A percentile compares a stretch with the other conserved stretches of the same genome.
Conservation (phyloP, 768 basidiomycete genomes). For the Gyrodon lividus region DNA sequence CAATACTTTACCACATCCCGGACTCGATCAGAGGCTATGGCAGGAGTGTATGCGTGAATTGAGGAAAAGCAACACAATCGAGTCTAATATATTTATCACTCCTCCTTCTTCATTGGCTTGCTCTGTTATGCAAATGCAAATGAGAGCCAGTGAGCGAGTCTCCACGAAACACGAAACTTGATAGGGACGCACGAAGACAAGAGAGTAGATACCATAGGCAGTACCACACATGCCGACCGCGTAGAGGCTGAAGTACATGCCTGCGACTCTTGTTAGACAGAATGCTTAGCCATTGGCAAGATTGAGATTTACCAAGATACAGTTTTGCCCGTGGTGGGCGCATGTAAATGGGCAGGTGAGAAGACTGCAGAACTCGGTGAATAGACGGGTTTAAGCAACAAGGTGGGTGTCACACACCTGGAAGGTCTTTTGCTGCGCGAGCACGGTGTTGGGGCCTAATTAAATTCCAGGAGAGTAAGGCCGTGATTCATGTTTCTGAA, state of each 20-base stretch:
- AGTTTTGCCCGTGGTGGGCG: conserved; percentile 60
- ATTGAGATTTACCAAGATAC: conserved; percentile 53
- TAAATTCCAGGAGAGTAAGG: not conserved
- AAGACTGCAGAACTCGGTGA: conserved; percentile 23
- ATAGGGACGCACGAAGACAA: conserved; percentile 42
- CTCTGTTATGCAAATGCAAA: conserved; percentile 16
- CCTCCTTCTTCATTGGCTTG: conserved; percentile 29
- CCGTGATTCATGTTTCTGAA: not conserved
- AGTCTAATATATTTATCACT: conserved; percentile 20
- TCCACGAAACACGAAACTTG: not conserved
- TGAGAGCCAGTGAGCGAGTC: not conserved
- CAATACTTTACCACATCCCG: not conserved
- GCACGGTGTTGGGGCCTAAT: conserved; percentile 61
- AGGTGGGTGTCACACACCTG: conserved; percentile 46
- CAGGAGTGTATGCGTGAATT: conserved; percentile 15
- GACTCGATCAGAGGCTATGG: conserved; percentile 5
- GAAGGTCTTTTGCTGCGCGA: conserved; percentile 62
- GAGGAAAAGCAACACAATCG: conserved; percentile 1
- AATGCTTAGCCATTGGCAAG: too few species aligned
- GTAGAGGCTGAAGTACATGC: conserved; percentile 53
- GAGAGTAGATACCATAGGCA: conserved; percentile 45
- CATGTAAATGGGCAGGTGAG: conserved; percentile 54
- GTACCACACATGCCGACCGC: conserved; percentile 54
- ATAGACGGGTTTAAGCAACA: not conserved
- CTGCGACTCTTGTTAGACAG: conserved; percentile 34